Evolutionary conservation across 345 rosid genomes (phyloP), one percentile per base, ranked within the genome.

Genomic region (Populus ilicifolia): DNA sequence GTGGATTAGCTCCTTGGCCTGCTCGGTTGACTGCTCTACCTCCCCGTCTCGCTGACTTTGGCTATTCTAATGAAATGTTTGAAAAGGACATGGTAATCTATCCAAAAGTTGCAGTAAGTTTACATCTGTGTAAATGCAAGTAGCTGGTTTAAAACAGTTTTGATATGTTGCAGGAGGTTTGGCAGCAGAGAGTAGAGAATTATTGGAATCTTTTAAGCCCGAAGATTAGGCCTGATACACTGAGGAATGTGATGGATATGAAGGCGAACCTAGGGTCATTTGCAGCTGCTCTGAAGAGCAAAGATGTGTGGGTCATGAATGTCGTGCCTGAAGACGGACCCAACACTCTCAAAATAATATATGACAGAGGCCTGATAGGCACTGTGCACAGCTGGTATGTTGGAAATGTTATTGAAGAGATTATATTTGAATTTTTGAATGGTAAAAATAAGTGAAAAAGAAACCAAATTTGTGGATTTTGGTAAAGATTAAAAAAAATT

Each of bases 1-100:
- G 97, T 85, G 97, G 92, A 39, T 89, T 96, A 87, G 94, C 97
- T 77, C 97, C 99, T 39, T 96, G 99, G 99, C 99, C 99, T 21
- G 92, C 97, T 75, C 88, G 99, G 71, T 73, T 89, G 85, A 92
- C 90, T 62, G 78, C 95, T 72, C 89, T 96, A 78, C 90, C 98
- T 81, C 97, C 95, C 7, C 87, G 97, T 66, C 95, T 96, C 83
- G 89, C 95, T 56, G 99, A 96, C 80, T 92, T 93, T 79, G 98
- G 97, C 79, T 93, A 91, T 79, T 87, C 97, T 10, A 86, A 59
- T 20, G 91, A 92, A 39, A 89, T 81, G 90, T 96, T 93, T 84
- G 91, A 89, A 78, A 96, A 92, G 80, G 99, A 96, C 76, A 88
- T 82, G 88, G 99, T 96, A 88, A 78, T 56, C 61, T 33, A 30